Evolutionary conservation across 2,329 filamentous ascomycete species (phyloP), one percentile per base, ranked within the genome.

Genomic region (Aureobasidium sp.): DNA sequence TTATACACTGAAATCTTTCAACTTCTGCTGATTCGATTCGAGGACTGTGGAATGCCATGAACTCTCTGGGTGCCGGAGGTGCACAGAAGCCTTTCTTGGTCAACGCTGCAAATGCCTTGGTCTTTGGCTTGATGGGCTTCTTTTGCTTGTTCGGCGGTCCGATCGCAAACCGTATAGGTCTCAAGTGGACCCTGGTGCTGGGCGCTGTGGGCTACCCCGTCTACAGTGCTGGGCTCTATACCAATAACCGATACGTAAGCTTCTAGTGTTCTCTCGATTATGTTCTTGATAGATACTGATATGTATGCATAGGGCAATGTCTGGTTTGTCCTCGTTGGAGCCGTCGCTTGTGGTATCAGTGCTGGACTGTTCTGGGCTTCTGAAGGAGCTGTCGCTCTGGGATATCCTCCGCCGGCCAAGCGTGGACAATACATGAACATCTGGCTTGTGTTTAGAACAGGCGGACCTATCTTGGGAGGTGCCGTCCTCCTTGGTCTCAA

Each of bases 1-100:
- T 34, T 34, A 3, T 9, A 34, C 31, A 34, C 31, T 9, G 11
- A 9, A 12, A 3, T 34, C 9, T 9, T 34, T 34, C 9, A 34
- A 11, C 31, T 34, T 34, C 31, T 12, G 12, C 31, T 34, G 11
- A 34, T 34, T 11, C 11, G 12, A 11, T 9, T 34, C 31, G 31
- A 34, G 79, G 79, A 0, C 69, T 84, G 3, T 84, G 82, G 81
- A 83, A 82, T 67, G 81, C 81, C 1, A 82, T 83, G 78, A 82
- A 80, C 64, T 73, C 75, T 1, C 71, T 82, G 5, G 81, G 81
- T 17, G 81, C 80, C 0, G 81, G 81, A 42, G 81, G 81, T 29
- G 78, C 78, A 1, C 77, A 82, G 62, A 74, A 77, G 51, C 80
- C 80, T 0, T 83, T 76, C 56, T 74, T 83, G 2, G 77, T 81